Evolutionary conservation across 345 rosid genomes (phyloP), one percentile per base, ranked within the genome.

Genomic region (Capsella bursapastoris): DNA sequence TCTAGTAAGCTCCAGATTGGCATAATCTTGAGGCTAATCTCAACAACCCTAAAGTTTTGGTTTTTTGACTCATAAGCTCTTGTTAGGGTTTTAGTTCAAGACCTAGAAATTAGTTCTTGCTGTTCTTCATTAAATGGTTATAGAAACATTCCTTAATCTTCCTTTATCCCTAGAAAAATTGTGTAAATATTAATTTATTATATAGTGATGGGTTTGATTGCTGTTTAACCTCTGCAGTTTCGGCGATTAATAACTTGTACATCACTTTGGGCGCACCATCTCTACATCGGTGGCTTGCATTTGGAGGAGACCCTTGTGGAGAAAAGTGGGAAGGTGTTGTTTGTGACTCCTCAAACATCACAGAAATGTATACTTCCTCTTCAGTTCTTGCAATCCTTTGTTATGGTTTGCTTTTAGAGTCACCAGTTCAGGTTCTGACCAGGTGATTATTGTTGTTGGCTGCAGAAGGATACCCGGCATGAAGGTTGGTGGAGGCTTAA

Each of bases 281-380:
- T 61, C 76, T 92, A 56, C 45, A 8, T 25, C 87, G 84, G 52
- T 95, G 99, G 99, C 48, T 77, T 68, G 72, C 92, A 49, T 72
- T 82, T 67, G 98, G 98, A 77, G 99, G 99, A 77, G 99, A 95
- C 76, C 98, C 99, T 6, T 95, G 99, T 77, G 84, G 85, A 56
- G 97, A 92, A 45, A 48, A 53, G 57, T 95, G 99, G 99, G 81
- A 88, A 80, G 99, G 99, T 14, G 96, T 92, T 35, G 68, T 77
- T 40, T 95, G 99, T 76, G 97, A 87, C 31, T 83, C 85, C 78
- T 78, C 83, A 35, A 90, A 92, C 85, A 84, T 95, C 49, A 90
- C 99, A 0, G 86, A 83, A 69, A 57, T 95, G 99, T 95, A 85
- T 2, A 29, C 38, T 51, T 40, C 13, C 34, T 49, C 62, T 31